Conservation (phyloP, 2,329 filamentous ascomycete genomes). For the Exophiala calicioides region DNA sequence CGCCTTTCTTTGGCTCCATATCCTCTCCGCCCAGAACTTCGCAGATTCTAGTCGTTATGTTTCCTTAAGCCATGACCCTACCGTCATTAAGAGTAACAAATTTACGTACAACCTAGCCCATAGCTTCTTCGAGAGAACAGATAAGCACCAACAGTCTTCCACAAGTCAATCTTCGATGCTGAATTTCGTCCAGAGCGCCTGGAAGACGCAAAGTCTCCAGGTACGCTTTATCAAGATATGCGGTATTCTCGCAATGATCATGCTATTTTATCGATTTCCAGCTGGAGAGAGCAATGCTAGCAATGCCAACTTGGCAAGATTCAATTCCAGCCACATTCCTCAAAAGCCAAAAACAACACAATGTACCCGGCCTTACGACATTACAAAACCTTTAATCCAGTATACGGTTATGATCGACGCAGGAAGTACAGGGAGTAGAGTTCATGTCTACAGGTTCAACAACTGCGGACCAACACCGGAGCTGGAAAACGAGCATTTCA, state of each 20-base stretch:
- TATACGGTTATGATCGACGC: slow-evolving; percentile 99
- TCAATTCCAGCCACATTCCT: slow-evolving; percentile 26
- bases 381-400: slow-evolving; percentile 90
- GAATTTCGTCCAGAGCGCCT: slow-evolving; percentile 48
- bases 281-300: slow-evolving; percentile 37
- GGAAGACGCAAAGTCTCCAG: slow-evolving; percentile 64
- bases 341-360: too few relatives aligned
- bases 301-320: slow-evolving; percentile 22
- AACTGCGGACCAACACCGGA: slow-evolving; percentile 96
- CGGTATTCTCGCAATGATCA: slow-evolving; percentile 59
- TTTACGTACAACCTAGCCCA: too few relatives aligned
- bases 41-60: too few relatives aligned
- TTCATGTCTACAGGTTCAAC: slow-evolving; percentile 99
- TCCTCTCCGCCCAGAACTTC: too few relatives aligned
- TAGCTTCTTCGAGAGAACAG: too few relatives aligned
- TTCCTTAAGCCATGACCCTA: too few relatives aligned
- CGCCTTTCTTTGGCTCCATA: too few relatives aligned
- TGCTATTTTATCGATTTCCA: slow-evolving; percentile 59
- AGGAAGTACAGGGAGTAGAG: slow-evolving; percentile 93
- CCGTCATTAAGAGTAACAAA: too few relatives aligned
- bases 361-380: slow-evolving; percentile 80
- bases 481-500: slow-evolving; percentile 87
- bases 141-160: too few relatives aligned
- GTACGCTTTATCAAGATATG: slow-evolving; percentile 63
- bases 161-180: slow-evolving; percentile 40